Base-by-base conservation (phyloP, 2,329 filamentous ascomycete genomes). In the Monosporascus cannonballus region DNA sequence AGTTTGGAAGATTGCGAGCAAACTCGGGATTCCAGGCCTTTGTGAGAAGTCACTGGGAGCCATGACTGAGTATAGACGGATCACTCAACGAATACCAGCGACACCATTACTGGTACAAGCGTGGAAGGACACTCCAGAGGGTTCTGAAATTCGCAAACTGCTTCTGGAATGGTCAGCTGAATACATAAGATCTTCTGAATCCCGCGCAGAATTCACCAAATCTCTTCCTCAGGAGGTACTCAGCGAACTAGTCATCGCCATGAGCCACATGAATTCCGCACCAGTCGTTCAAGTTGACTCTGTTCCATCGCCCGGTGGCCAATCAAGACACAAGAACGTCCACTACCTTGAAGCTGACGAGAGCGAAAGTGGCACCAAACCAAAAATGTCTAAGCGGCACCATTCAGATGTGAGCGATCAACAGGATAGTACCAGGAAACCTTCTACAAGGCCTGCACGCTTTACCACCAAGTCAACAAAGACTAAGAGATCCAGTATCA, bases 151-250 rank as follows among this genome's bases (percentile, higher is more conserved):
- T 48, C 75, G 82, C 39, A 73, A 74, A 54, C 75, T 85, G 38
- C 73, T 86, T 15, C 69, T 85, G 3, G 76, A 73, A 11, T 86
- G 83, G 83, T 79, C 81, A 1, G 81, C 80, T 25, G 82, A 85
- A 65, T 85, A 85, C 59, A 82, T 85, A 70, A 71, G 79, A 42
- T 78, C 78, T 0, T 82, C 80, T 3, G 76, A 81, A 22, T 73
- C 74, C 1, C 73, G 80, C 18, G 72, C 76, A 8, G 78, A 81
- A 54, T 85, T 85, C 60, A 82, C 79, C 44, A 79, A 78, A 59
- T 80, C 80, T 0, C 72, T 86, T 3, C 82, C 83, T 0, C 78
- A 85, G 56, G 80, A 84, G 59, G 79, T 86, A 1, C 69, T 85
- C 6, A 83, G 79, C 56, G 82, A 85, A 64, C 73, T 86, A 6